Evolutionary conservation across 441 rosid genomes (phyloP).

Genomic region (Jatropha podagrica): DNA sequence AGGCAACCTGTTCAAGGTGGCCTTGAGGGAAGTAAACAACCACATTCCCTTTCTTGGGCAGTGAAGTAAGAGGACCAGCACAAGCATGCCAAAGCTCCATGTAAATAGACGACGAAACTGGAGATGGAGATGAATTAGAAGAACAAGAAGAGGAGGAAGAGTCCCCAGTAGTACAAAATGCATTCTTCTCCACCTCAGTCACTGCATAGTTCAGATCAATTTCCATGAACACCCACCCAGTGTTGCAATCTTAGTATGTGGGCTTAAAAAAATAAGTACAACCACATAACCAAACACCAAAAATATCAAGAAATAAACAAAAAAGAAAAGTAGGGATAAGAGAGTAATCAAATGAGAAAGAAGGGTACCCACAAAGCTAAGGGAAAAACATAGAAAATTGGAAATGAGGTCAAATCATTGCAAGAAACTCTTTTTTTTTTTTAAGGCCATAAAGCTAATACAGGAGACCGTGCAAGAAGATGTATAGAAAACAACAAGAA

Average conservation of each 20-base stretch:
- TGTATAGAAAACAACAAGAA: slow-evolving; percentile 36
- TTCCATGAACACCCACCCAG: slow-evolving; percentile 62
- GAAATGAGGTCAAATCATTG: slow-evolving; percentile 43
- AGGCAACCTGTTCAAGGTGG: slow-evolving; percentile 66
- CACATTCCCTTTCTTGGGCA: slow-evolving; percentile 78
- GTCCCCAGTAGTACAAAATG: slow-evolving; percentile 46
- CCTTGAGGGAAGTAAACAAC: slow-evolving; percentile 91
- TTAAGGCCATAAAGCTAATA: slow-evolving; percentile 29
- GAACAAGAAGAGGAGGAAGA: slow-evolving; percentile 69
- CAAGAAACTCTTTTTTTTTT: slow-evolving; percentile 25
- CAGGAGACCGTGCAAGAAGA: slow-evolving; percentile 32
- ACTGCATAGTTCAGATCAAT: slow-evolving; percentile 82
- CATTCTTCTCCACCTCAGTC: slow-evolving; percentile 48
- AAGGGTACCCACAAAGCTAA: slow-evolving; percentile 31
- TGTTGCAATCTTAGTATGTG: slow-evolving; percentile 19
- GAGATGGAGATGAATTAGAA: slow-evolving; percentile 50
- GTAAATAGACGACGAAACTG: slow-evolving; percentile 58
- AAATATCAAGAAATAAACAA: slow-evolving; percentile 12
- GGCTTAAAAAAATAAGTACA: slow-evolving; percentile 25
- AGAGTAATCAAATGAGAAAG: slow-evolving; percentile 26
- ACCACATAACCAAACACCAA: slow-evolving; percentile 35
- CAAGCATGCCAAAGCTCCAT: slow-evolving; percentile 95
- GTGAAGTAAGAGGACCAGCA: slow-evolving; percentile 87
- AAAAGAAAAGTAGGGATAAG: slow-evolving; percentile 15
- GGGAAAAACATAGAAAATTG: slow-evolving; percentile 17